Conservation (phyloP, 78 protist genomes). For the Emiliania huxleyi region DNA sequence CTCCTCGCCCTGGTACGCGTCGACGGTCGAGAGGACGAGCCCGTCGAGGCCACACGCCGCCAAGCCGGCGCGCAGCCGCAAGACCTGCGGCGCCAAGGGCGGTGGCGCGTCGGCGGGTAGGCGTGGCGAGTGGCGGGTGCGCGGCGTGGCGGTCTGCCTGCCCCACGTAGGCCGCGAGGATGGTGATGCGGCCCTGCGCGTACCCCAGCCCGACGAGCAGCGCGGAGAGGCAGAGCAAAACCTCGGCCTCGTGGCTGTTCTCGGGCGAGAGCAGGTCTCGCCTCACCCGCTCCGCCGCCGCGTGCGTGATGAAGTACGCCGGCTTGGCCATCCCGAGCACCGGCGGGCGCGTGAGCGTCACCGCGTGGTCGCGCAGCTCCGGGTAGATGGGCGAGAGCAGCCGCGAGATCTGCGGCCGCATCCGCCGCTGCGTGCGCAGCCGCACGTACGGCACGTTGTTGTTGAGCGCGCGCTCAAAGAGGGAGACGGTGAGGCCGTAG, state of each 20-base stretch:
- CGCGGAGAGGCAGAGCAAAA: neutral
- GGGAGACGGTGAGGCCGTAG: constrained; percentile 53
- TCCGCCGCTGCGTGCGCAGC: constrained; percentile 76
- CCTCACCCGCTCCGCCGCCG: neutral
- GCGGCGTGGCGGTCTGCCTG: no score
- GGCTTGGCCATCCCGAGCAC: neutral
- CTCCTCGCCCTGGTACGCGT: constrained; percentile 63
- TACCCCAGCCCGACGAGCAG: neutral
- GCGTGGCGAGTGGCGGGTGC: no score
- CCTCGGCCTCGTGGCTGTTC: constrained; percentile 36
- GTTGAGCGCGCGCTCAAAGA: constrained; percentile 78
- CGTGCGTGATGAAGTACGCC: constrained; percentile 43
- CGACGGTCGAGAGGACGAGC: neutral
- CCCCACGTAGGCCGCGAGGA: constrained; percentile 79
- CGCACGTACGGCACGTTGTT: neutral
- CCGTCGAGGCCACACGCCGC: neutral
- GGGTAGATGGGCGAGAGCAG: constrained; percentile 48
- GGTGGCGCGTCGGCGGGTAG: no score
- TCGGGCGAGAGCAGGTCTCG: neutral
- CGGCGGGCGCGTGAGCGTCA: neutral
- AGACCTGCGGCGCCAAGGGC: no score
- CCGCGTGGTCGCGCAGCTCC: constrained; percentile 4
- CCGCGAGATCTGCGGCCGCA: constrained; percentile 69
- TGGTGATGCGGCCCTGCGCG: constrained; percentile 26
- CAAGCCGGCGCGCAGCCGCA: no score